Percentiles rank a stretch among this genome's conserved stretches.
Evolutionary conservation across 805 yeast genomes (phyloP).

Genomic region (Sungouiozyma ichnusensis): DNA sequence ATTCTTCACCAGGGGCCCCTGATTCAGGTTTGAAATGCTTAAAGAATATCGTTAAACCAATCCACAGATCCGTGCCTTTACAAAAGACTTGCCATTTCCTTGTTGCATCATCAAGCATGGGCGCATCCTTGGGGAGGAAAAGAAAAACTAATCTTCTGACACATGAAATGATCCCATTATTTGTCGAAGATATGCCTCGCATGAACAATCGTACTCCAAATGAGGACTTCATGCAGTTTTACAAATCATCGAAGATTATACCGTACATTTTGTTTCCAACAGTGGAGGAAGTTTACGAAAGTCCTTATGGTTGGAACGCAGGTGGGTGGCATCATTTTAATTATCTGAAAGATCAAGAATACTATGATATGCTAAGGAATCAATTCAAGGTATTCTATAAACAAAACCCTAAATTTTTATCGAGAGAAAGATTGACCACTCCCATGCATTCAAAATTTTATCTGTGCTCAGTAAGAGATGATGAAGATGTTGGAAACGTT

Average conservation of each 20-base stretch:
- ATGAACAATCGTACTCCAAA: not conserved
- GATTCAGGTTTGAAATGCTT: constrained; percentile 21
- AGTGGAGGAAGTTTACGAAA: constrained; percentile 12
- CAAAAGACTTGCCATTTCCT: constrained; percentile 15
- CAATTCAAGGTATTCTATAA: constrained; percentile 15
- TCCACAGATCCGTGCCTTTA: not conserved
- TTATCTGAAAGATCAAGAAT: constrained; percentile 7
- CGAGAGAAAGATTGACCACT: constrained; percentile 6
- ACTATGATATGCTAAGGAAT: constrained; percentile 13
- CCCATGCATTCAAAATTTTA: constrained; percentile 67
- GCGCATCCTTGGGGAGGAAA: constrained; percentile 12
- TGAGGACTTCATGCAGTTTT: constrained; percentile 1
- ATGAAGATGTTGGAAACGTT: not conserved
- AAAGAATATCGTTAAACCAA: constrained; percentile 3
- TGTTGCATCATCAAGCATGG: constrained; percentile 29
- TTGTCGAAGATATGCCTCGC: constrained; percentile 5
- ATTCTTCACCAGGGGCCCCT: constrained; percentile 42
- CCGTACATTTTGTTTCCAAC: constrained; percentile 24
- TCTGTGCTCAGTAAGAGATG: constrained; percentile 37
- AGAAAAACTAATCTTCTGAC: constrained; percentile 15
- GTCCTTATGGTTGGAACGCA: constrained; percentile 15
- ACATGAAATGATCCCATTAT: constrained; percentile 18
- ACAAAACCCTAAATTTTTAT: constrained; percentile 9
- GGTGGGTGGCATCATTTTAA: constrained; percentile 26
- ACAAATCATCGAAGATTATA: constrained; percentile 4